phyloP scores from a whole-genome alignment of 2,329 filamentous ascomycete species.

The Diaporthe capsici region DNA sequence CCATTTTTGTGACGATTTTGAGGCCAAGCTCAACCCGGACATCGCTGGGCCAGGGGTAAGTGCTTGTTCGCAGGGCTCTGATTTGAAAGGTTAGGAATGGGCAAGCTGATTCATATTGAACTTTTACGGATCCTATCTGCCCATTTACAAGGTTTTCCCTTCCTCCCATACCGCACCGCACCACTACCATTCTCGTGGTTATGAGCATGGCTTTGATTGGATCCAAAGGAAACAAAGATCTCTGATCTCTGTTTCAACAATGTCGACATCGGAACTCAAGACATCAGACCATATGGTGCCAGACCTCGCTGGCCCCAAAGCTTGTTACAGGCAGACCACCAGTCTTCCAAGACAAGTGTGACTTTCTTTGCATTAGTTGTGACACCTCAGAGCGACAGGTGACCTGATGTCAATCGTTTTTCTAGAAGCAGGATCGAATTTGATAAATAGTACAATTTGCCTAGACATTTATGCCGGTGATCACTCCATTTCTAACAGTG shows the following conservation, averaged over 20 bases:
- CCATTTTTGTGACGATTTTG: background rate
- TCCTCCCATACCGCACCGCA: too few species aligned
- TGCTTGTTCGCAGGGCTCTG: background rate
- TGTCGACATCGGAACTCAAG: background rate
- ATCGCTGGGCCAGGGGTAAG: conserved; percentile 4
- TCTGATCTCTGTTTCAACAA: background rate
- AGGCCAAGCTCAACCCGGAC: background rate
- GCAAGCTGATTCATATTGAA: background rate
- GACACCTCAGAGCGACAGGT: background rate
- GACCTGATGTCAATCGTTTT: background rate
- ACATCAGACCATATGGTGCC: background rate
- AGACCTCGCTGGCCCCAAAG: background rate
- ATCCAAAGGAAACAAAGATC: background rate
- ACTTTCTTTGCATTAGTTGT: background rate
- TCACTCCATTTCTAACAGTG: too few species aligned
- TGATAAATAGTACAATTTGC: too few species aligned
- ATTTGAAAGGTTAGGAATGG: background rate
- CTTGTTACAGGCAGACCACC: background rate
- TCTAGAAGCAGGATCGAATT: background rate
- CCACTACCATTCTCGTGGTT: too few species aligned
- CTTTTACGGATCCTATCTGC: too few species aligned
- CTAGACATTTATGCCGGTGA: too few species aligned
- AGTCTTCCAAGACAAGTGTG: background rate
- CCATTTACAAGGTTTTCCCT: too few species aligned
- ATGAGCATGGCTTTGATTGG: background rate